A percentile compares a stretch with the other conserved stretches of the same genome.
Conservation (phyloP, 306 rosid genomes). For the Vigna trinervia region DNA sequence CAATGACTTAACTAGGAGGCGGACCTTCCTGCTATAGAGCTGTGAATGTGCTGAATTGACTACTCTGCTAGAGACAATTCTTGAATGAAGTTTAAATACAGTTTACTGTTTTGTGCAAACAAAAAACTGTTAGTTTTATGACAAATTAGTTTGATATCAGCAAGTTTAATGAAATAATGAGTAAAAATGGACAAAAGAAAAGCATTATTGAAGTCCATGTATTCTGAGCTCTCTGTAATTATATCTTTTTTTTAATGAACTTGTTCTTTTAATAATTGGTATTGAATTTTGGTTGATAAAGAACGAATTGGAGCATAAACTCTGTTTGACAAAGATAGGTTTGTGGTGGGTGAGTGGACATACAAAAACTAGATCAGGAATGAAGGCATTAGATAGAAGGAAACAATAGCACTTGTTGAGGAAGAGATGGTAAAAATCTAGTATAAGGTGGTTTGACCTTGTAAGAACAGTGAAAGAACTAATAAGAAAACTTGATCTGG, state of each 20-base stretch:
- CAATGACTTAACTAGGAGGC: not conserved
- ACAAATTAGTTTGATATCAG: no score
- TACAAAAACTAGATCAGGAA: not conserved
- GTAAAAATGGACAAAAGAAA: not conserved
- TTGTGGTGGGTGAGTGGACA: not conserved
- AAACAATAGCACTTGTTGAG: not conserved
- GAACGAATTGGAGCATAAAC: not conserved
- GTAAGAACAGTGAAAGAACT: no score
- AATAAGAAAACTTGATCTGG: no score
- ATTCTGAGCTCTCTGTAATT: no score
- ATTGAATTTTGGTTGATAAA: not conserved
- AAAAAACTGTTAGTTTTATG: not conserved
- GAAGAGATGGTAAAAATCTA: not conserved
- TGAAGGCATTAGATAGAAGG: not conserved
- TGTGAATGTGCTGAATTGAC: not conserved
- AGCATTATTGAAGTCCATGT: not conserved
- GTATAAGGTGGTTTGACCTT: not conserved
- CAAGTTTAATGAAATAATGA: not conserved
- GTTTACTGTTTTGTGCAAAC: not conserved
- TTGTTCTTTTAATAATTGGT: not conserved
- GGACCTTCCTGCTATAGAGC: not conserved
- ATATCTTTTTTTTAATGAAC: no score
- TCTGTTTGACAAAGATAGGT: not conserved
- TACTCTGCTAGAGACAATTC: not conserved
- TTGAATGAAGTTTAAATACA: not conserved